Evolutionary conservation across 306 rosid genomes (phyloP).

Genomic region (Acacia crassicarpa): DNA sequence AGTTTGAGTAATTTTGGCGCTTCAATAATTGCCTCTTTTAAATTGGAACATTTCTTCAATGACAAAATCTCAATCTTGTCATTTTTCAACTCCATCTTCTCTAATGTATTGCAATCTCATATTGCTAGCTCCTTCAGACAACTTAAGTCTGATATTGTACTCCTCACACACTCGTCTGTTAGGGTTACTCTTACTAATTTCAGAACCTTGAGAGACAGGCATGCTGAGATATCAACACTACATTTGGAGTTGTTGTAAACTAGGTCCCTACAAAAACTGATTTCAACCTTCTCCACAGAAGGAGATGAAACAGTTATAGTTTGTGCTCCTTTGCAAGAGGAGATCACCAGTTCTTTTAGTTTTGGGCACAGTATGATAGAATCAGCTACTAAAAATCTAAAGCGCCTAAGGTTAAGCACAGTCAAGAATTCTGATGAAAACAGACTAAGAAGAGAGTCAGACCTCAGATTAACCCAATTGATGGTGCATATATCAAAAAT

Average conservation of each 20-base stretch:
- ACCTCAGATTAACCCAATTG: background rate
- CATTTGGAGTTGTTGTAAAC: background rate
- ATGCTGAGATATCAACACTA: background rate
- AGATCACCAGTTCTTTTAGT: background rate
- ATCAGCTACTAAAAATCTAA: background rate
- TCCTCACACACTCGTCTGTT: background rate
- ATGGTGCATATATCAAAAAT: rapidly evolving
- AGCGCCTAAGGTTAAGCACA: background rate
- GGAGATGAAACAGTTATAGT: background rate
- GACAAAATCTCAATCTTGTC: background rate
- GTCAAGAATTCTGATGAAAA: background rate
- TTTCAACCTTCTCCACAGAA: background rate
- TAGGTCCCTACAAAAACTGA: background rate
- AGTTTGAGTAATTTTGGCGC: background rate
- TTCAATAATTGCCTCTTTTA: background rate
- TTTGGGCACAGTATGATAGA: background rate
- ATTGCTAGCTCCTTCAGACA: background rate
- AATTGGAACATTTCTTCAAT: background rate
- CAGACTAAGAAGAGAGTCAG: background rate
- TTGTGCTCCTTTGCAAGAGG: background rate
- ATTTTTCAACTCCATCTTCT: background rate
- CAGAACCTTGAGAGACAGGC: background rate
- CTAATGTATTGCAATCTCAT: background rate
- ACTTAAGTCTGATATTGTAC: background rate
- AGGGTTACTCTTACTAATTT: background rate